Evolutionary conservation across 208 protist genomes (phyloP).

Genomic region (Leishmania major): DNA sequence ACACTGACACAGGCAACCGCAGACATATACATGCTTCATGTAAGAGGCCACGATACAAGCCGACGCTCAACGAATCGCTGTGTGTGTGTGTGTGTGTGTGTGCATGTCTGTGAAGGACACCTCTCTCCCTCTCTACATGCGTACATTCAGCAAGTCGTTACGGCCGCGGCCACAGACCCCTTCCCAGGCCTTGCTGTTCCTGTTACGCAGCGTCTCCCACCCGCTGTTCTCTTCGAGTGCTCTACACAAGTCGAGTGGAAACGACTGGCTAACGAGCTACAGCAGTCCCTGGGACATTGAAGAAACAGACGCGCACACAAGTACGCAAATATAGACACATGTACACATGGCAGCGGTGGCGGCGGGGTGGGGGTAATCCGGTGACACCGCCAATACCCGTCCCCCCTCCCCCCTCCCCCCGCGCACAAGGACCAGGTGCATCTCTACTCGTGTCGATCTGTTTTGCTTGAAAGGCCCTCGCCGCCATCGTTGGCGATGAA

Average conservation of each 20-base stretch:
- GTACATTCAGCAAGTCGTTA: neutral
- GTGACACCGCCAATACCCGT: neutral
- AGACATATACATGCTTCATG: neutral
- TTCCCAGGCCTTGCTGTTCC: neutral
- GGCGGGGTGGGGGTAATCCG: neutral
- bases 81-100: too few relatives aligned
- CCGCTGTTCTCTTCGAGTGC: neutral
- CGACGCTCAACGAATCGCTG: neutral
- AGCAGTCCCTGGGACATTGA: neutral
- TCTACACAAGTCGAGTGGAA: neutral
- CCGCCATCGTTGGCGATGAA: conserved; percentile 32
- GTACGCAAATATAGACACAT: neutral
- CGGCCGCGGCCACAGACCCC: neutral
- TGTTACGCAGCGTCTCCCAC: neutral
- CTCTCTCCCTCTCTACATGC: neutral
- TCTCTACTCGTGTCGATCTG: neutral
- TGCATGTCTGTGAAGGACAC: neutral
- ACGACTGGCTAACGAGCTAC: neutral
- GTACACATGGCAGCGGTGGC: too few relatives aligned
- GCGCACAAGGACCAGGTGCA: neutral
- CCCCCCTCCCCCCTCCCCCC: neutral
- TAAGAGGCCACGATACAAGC: neutral
- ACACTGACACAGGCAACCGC: neutral
- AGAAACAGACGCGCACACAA: neutral
- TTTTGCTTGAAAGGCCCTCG: neutral